These are phyloP conservation scores for Penicillium thymicola DNA, from an alignment of 2,329 filamentous ascomycete species.

Conservation along the genomic window DNA sequence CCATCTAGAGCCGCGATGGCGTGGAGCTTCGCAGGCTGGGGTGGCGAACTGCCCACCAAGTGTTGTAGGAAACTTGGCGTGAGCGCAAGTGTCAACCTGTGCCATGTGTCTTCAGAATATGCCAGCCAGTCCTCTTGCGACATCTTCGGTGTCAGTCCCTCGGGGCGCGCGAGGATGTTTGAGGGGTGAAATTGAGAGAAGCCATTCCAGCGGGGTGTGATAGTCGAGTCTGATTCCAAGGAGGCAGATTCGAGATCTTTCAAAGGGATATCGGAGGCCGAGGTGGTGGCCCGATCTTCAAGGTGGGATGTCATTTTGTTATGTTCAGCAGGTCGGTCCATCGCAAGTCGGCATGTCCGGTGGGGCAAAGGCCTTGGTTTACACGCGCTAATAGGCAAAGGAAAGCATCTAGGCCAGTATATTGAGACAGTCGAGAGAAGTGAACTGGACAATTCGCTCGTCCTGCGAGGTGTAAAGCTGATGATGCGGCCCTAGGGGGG, in stretches of 20 bases:
- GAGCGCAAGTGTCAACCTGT: constrained; percentile 29
- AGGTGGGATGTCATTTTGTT: constrained; percentile 14
- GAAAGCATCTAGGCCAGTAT: background rate
- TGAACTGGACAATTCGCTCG: background rate
- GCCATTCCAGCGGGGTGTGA: constrained; percentile 20
- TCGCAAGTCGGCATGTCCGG: constrained; percentile 4
- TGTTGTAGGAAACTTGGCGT: constrained; percentile 39
- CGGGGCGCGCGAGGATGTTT: constrained; percentile 21
- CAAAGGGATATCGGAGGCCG: constrained; percentile 28
- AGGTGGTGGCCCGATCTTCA: constrained; percentile 19
- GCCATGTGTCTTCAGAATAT: constrained; percentile 21
- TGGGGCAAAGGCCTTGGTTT: constrained; percentile 1
- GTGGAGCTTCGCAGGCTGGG: constrained; percentile 31
- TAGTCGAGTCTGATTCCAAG: constrained; percentile 2
- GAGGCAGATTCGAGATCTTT: constrained; percentile 29
- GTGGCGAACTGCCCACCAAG: constrained; percentile 30
- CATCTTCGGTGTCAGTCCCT: constrained; percentile 16
- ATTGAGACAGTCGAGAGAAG: background rate
- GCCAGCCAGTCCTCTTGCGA: constrained; percentile 28
- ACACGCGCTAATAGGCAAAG: background rate
- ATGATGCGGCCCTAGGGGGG: background rate
- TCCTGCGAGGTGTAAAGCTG: constrained; percentile 7
- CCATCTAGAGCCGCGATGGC: constrained; percentile 43
- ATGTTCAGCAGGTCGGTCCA: background rate
- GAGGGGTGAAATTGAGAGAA: constrained; percentile 25